Percentiles rank a stretch among this genome's conserved stretches.
These are phyloP conservation scores for Mucor circinelloides DNA, from an alignment of 371 early-diverging fungal species.

Conservation along the genomic window DNA sequence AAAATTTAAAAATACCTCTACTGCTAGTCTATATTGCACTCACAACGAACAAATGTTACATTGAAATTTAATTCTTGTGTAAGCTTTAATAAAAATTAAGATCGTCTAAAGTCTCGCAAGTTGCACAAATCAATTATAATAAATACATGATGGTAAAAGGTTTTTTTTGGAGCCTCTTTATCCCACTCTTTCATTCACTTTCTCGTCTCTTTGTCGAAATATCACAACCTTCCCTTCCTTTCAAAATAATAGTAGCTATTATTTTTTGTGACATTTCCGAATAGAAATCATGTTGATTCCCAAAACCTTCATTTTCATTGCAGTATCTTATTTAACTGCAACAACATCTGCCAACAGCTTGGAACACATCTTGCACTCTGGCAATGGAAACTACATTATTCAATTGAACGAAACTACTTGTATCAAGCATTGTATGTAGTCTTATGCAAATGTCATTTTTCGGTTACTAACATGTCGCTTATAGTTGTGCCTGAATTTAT, in stretches of 20 bases:
- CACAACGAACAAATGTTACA: neutral
- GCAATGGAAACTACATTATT: slow-evolving; percentile 38
- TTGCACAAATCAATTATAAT: slow-evolving; percentile 10
- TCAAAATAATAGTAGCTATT: neutral
- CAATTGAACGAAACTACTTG: slow-evolving; percentile 28
- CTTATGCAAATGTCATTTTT: neutral
- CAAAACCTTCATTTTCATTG: slow-evolving; percentile 15
- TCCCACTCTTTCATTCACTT: neutral
- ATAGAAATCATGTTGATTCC: slow-evolving; percentile 1
- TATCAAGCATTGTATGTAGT: slow-evolving; percentile 36
- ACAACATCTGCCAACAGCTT: slow-evolving; percentile 11
- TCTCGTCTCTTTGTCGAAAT: neutral
- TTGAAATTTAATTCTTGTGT: slow-evolving; percentile 2
- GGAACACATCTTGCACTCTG: slow-evolving; percentile 6
- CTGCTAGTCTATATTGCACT: neutral
- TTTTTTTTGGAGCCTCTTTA: neutral
- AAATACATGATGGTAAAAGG: neutral
- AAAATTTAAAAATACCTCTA: too few species aligned
- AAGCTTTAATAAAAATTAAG: neutral
- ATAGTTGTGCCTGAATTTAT: slow-evolving; percentile 37
- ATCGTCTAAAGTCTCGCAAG: neutral
- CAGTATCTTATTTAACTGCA: slow-evolving; percentile 9
- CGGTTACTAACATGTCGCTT: neutral
- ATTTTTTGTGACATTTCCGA: neutral
- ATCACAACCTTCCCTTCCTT: neutral